Evolutionary conservation across 2,329 filamentous ascomycete species (phyloP), one percentile per base, ranked within the genome.

Genomic region (Fusarium bactridioides): DNA sequence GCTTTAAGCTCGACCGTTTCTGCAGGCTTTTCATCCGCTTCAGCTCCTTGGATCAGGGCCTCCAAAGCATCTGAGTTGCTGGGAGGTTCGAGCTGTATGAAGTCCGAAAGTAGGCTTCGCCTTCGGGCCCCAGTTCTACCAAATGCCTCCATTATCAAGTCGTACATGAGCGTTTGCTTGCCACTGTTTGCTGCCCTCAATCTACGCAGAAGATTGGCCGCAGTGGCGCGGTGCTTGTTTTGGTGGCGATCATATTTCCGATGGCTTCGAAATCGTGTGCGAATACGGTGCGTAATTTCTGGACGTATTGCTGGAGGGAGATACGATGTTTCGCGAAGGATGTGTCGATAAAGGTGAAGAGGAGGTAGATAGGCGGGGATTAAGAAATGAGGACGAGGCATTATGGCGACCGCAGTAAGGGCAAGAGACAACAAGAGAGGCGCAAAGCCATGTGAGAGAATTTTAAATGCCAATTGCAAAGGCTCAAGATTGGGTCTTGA

Each of bases 321-420:
- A 76, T 92, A 92, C 33, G 87, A 86, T 43, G 84, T 82, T 81
- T 91, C 88, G 66, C 90, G 88, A 40, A 91, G 86, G 27, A 91
- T 81, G 64, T 88, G 84, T 62, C 90, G 86, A 78, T 90, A 91
- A 51, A 89, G 79, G 73, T 80, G 76, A n/a, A 78, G 65, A 40
- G 78, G 74, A 15, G 74, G 64, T 21, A 80, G 76, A 41, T 66
- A 68, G 11, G 60, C 19, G 38, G 79, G 77, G 6, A 80, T 69
- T 10, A 71, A 62, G 33, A 73, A 66, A 31, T 74, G 60, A 13
- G 80, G 79, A 18, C 65, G 68, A 60, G 80, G 79, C 80, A 82
- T 82, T 45, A 48, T 53, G 61, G 27, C 23, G 27, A 47, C 10
- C 56, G 47, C 35, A 40, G 48, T 29, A 43, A 21, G 31, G 11